Percentiles rank a stretch among this genome's conserved stretches.
Evolutionary conservation across 1,284 basidiomycete species (phyloP).

Genomic region (Hemileia vastatrix): DNA sequence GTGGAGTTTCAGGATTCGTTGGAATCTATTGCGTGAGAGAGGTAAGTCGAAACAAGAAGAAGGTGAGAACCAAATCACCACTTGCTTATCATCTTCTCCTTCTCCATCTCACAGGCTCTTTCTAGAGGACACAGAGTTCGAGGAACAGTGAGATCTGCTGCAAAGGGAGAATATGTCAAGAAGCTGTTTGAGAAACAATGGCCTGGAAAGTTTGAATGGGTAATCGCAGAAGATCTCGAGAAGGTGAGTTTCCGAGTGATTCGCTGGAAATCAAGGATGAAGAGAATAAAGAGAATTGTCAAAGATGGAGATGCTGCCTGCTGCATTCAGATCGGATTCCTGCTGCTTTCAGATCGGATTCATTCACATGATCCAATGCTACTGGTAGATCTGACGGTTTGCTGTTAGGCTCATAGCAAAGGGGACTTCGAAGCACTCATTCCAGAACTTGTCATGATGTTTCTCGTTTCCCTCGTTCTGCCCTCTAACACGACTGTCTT

Average conservation of each 20-base stretch:
- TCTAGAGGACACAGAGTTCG: slow-evolving; percentile 43
- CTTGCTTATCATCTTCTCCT: slow-evolving; percentile 41
- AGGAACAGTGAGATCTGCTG: slow-evolving; percentile 45
- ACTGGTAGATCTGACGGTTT: too few species aligned
- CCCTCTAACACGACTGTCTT: not conserved
- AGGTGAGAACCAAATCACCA: not conserved
- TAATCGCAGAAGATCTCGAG: slow-evolving; percentile 45
- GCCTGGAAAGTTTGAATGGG: slow-evolving; percentile 36
- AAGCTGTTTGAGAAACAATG: slow-evolving; percentile 38
- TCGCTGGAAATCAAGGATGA: too few species aligned
- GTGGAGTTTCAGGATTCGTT: not conserved
- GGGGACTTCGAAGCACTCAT: too few species aligned
- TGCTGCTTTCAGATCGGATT: too few species aligned
- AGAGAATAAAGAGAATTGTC: too few species aligned
- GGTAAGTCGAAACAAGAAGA: not conserved
- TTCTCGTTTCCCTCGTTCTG: not conserved
- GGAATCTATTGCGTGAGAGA: not conserved
- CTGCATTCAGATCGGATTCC: too few species aligned
- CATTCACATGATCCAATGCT: too few species aligned
- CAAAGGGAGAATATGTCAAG: slow-evolving; percentile 46
- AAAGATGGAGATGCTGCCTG: too few species aligned
- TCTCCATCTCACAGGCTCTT: slow-evolving; percentile 38
- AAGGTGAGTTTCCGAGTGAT: slow-evolving; percentile 23
- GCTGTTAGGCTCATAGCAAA: too few species aligned
- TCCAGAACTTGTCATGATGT: too few species aligned